Base-by-base conservation (phyloP, 2,329 filamentous ascomycete genomes). In the Apiospora phragmitis region DNA sequence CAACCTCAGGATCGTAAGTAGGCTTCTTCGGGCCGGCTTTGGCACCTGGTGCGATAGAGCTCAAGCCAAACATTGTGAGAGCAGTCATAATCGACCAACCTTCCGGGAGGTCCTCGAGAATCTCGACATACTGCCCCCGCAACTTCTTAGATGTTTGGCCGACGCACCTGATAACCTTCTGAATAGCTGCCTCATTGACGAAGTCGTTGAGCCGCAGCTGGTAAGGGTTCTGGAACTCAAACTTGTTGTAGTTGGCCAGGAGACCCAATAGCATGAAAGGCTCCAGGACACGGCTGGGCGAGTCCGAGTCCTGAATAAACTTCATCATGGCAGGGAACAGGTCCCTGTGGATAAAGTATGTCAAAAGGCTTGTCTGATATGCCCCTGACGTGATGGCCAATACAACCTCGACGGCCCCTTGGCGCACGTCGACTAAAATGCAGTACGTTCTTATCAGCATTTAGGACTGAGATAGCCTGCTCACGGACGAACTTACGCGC, bases 181-280 rank as follows among this genome's bases (percentile, higher is more conserved):
- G 89, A 76, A 98, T 98, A 2, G 93, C 92, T 0, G 87, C 85
- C 78, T 98, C 95, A 78, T 99, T 97, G 77, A 98, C 94, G 81
- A 98, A 98, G 80, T 98, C 95, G 76, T 95, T 94, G 21, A 99
- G 87, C 38, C 95, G 93, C 73, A 97, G 85, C 76, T 96, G 92
- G 77, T 99, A 99, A 0, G 95, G 95, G 76, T 99, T 99, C 79
- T 97, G 95, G 70, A 97, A 95, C 81, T 99, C 96, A 78, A 99
- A 99, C 81, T 98, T 99, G 87, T 99, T 98, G 87, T 98, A 98
- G 83, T 98, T 99, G 74, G 94, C 93, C 69, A 99, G 85, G 4
- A 98, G 86, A 16, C 95, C 95, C 26, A 98, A 86, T 12, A 98
- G 88, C 18, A 92, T 89, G 75, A 98, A 94, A 0, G 95, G 92